These are phyloP conservation scores for Naegleria lovaniensis DNA, from an alignment of 208 protist genomes.

Conservation along the genomic window DNA sequence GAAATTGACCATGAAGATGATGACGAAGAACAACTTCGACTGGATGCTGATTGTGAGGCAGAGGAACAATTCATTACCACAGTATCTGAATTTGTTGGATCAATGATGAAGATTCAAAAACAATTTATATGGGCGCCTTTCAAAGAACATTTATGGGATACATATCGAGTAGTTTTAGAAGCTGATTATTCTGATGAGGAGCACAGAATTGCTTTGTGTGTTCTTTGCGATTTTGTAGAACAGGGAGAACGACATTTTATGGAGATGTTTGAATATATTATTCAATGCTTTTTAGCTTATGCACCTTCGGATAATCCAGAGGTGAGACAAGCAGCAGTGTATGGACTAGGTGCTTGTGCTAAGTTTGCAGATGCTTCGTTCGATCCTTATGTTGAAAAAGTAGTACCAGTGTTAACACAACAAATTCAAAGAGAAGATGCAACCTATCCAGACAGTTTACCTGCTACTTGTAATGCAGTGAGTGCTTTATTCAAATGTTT, in stretches of 20 bases:
- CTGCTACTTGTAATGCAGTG: conserved; percentile 18
- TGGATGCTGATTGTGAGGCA: not conserved
- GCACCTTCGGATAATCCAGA: not conserved
- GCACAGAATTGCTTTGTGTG: not conserved
- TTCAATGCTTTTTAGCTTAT: not conserved
- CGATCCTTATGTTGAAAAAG: not conserved
- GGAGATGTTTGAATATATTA: not conserved
- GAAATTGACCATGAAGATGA: not conserved
- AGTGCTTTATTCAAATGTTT: conserved; percentile 7
- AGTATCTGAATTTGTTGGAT: conserved; percentile 9
- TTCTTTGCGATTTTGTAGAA: conserved; percentile 19
- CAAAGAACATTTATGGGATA: not conserved
- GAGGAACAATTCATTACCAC: not conserved
- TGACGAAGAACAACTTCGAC: conserved; percentile 18
- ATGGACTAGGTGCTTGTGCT: not conserved
- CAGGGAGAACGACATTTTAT: not conserved
- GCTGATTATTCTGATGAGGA: not conserved
- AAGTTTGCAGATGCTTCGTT: not conserved
- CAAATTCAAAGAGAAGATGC: not conserved
- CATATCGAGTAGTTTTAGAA: not conserved
- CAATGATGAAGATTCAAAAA: not conserved
- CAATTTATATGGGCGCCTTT: not conserved
- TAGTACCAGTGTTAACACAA: not conserved
- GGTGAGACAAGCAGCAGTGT: conserved; percentile 19
- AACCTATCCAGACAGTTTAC: not conserved